These are phyloP conservation scores for Penicillium parvum DNA, from an alignment of 495 filamentous ascomycete genomes.

Conservation along the genomic window DNA sequence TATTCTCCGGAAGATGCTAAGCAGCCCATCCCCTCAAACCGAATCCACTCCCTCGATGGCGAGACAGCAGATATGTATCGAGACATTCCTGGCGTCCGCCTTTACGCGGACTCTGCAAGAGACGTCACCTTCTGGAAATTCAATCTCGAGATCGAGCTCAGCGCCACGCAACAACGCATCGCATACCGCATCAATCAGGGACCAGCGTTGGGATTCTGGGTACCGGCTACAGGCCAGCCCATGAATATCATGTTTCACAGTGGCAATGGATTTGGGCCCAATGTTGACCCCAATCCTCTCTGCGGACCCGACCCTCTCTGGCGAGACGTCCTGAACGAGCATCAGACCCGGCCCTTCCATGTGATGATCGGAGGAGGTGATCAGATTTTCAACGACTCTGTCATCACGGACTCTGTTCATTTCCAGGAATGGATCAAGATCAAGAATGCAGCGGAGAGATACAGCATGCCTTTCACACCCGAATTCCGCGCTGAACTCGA, in stretches of 20 bases:
- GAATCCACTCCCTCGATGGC: constrained; percentile 53
- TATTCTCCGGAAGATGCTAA: constrained; percentile 33
- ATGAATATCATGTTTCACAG: constrained; percentile 99
- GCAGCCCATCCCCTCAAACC: constrained; percentile 40
- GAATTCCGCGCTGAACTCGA: constrained; percentile 86
- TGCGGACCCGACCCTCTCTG: constrained; percentile 94
- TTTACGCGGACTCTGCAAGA: constrained; percentile 78
- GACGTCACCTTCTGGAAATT: constrained; percentile 97
- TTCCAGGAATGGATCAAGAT: constrained; percentile 82
- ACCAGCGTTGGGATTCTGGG: constrained; percentile 89
- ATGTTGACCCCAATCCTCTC: constrained; percentile 70
- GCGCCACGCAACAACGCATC: constrained; percentile 69
- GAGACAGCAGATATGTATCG: constrained; percentile 71
- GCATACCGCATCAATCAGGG: constrained; percentile 95
- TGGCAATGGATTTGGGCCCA: constrained; percentile 91
- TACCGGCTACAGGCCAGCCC: constrained; percentile 74
- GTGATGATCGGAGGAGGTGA: constrained; percentile 98
- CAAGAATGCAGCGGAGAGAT: constrained; percentile 75
- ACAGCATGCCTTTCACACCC: constrained; percentile 62
- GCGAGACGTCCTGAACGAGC: constrained; percentile 90
- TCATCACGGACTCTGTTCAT: constrained; percentile 63
- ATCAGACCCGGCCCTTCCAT: constrained; percentile 91
- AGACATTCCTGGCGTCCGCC: constrained; percentile 72
- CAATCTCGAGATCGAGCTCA: constrained; percentile 85
- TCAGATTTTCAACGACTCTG: constrained; percentile 90